Base-by-base conservation (phyloP, 208 protist genomes). In the Crithidia brevicula region DNA sequence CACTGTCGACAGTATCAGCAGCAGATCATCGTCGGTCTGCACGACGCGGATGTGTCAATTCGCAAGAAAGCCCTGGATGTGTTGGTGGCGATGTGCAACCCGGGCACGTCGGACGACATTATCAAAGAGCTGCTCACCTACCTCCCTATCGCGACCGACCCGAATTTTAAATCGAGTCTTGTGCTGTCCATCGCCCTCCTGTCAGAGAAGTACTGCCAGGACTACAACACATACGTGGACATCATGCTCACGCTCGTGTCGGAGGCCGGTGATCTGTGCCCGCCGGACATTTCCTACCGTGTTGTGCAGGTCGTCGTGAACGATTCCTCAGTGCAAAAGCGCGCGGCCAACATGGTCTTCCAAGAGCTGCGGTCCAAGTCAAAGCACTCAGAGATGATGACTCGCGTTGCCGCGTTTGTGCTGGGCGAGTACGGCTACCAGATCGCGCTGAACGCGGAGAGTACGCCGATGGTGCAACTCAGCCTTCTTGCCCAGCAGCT, bases 341-440 rank as follows among this genome's bases (percentile, higher is more conserved):
- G 98, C 58, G 98, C 98, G 1, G 90, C 94, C 6, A 92, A 57
- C 51, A 85, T 66, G 0, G 73, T 89, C 16, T 94, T 96, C 58
- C 77, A 72, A 42, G 61, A 83, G 15, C 67, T 92, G 15, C 72
- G 76, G 15, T 79, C 23, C 30, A 74, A 72, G 45, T 77, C 80
- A 53, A 68, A 77, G 57, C 62, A 78, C 1, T 74, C 79, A 18
- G 76, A 83, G 43, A 50, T 84, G 33, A 77, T 93, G 67, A 60
- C 90, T 47, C 77, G 79, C 25, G 79, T 97, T 31, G 85, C 87
- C 4, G 93, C 88, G 0, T 98, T 99, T 67, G 65, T 99, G 16
- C 85, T 99, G 15, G 98, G 98, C 52, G 98, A 99, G 82, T 99
- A 98, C 80, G 98, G 98, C 49, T 95, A 98, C 73, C 91, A 98